A percentile compares a stretch with the other conserved stretches of the same genome.
These are phyloP conservation scores for Leucocoprinus sp. DNA, from an alignment of 768 basidiomycete genomes.

Conservation along the genomic window DNA sequence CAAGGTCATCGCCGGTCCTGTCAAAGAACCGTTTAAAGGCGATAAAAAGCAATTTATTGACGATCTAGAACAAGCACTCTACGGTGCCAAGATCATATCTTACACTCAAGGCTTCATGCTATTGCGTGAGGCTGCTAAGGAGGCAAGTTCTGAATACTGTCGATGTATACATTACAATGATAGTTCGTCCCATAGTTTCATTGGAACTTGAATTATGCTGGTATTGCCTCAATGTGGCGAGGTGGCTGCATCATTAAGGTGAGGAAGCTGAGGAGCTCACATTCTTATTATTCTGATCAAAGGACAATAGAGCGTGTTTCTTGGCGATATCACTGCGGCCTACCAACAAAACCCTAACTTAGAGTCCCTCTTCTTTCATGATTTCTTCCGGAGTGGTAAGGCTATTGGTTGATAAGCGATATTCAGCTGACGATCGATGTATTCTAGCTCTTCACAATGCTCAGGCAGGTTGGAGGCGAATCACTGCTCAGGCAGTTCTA, in stretches of 20 bases:
- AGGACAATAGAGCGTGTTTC: slow-evolving; percentile 68
- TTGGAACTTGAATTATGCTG: slow-evolving; percentile 96
- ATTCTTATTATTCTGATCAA: background rate
- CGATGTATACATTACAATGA: background rate
- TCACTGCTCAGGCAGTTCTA: slow-evolving; percentile 90
- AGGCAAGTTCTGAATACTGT: slow-evolving; percentile 37
- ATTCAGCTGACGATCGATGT: slow-evolving; percentile 6
- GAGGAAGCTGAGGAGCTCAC: background rate
- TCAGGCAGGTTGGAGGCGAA: slow-evolving; percentile 96
- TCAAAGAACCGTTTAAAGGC: slow-evolving; percentile 89
- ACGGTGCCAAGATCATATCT: slow-evolving; percentile 99
- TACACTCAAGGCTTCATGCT: slow-evolving; percentile 99
- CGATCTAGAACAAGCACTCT: slow-evolving; percentile 97
- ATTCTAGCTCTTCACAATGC: slow-evolving; percentile 77
- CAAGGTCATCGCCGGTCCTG: slow-evolving; percentile 84
- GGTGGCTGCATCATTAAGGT: slow-evolving; percentile 99
- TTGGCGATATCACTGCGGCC: slow-evolving; percentile 85
- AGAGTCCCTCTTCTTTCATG: slow-evolving; percentile 90
- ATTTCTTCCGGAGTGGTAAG: slow-evolving; percentile 93
- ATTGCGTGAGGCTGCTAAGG: slow-evolving; percentile 96
- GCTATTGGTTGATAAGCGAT: background rate
- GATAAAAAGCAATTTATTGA: slow-evolving; percentile 99
- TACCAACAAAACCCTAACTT: slow-evolving; percentile 79
- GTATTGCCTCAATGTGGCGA: slow-evolving; percentile 99
- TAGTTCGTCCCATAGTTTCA: slow-evolving; percentile 33